Base-by-base conservation (phyloP, 208 protist genomes). In the Angomonas ambiguus region DNA sequence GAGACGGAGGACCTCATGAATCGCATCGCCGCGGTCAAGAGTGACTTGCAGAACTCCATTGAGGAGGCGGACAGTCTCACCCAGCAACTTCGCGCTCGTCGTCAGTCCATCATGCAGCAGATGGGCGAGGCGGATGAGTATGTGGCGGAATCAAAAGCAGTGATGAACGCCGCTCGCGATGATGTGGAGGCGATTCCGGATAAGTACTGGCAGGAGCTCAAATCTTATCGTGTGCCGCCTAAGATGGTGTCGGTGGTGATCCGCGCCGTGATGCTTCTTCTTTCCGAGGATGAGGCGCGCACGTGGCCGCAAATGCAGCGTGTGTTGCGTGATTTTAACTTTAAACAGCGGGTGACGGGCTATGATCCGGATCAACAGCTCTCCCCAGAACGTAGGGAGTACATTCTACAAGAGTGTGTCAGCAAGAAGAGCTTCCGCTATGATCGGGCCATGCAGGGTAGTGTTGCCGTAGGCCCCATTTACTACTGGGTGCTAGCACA, bases 401-500 rank as follows among this genome's bases (percentile, higher is more conserved):
- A 88, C 72, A 92, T 94, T 71, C 72, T 94, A 64, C 83, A 80
- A 65, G 88, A 94, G 68, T 94, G 88, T 61, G 83, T 94, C 65
- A 83, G 88, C 71, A 80, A 80, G 63, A 87, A 80, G 72, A 87
- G 76, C 69, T 94, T 94, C 67, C 78, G 80, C 51, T 91, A 91
- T 70, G 84, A 91, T 66, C 72, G 82, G 41, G 85, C 85, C 3
- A 80, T 91, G 71, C 73, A 92, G 58, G 75, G 80, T 13, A 94
- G 88, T 58, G 67, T 82, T 51, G 88, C 88, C 2, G 73, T 92
- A 27, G 85, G 88, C 28, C 85, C 85, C 61, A 94, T 94, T 65
- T 94, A 94, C 72, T 94, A 94, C 76, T 94, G 88, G 86, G 80
- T 89, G 51, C 76, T 94, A 38, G 85, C 88, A 0, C 88, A 94